Evolutionary conservation across 2,329 filamentous ascomycete genomes (phyloP).

Genomic region (Colletotrichum viniferum): DNA sequence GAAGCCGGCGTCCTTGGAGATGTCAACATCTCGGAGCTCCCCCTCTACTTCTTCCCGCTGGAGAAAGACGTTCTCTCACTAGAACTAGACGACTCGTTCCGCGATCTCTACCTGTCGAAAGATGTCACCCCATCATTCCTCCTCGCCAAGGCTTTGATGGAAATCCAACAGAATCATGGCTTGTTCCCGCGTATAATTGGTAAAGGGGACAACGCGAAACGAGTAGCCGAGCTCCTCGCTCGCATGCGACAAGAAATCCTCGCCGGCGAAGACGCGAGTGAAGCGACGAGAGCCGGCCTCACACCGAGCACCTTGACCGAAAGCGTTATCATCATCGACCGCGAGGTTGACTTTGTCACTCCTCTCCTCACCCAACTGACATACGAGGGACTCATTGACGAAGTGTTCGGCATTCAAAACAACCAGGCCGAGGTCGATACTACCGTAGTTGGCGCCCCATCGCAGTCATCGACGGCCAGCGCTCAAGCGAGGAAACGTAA

Average conservation of each 20-base stretch:
- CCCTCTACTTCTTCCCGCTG: slow-evolving; percentile 87
- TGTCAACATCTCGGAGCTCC: slow-evolving; percentile 85
- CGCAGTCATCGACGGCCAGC: slow-evolving; percentile 61
- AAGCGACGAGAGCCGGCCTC: slow-evolving; percentile 64
- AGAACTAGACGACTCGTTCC: slow-evolving; percentile 86
- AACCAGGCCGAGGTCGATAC: slow-evolving; percentile 94
- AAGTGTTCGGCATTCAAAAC: slow-evolving; percentile 88
- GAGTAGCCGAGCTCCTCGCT: slow-evolving; percentile 82
- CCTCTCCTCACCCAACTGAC: slow-evolving; percentile 92
- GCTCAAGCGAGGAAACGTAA: slow-evolving; percentile 78
- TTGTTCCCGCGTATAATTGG: slow-evolving; percentile 94
- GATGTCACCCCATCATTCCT: slow-evolving; percentile 91
- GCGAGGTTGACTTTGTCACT: slow-evolving; percentile 92
- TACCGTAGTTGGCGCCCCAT: slow-evolving; percentile 79
- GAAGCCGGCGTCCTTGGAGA: slow-evolving; percentile 93
- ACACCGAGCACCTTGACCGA: slow-evolving; percentile 88
- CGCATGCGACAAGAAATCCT: slow-evolving; percentile 91
- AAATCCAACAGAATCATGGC: slow-evolving; percentile 87
- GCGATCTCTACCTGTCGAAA: slow-evolving; percentile 86
- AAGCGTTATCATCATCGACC: slow-evolving; percentile 91
- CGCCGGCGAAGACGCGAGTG: slow-evolving; percentile 75
- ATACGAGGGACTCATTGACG: slow-evolving; percentile 94
- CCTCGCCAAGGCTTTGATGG: slow-evolving; percentile 91
- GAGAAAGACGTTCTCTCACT: slow-evolving; percentile 91
- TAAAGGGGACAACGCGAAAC: slow-evolving; percentile 93